phyloP scores from a whole-genome alignment of 2,329 filamentous ascomycete species.

The Penicillium sclerotiorum region DNA sequence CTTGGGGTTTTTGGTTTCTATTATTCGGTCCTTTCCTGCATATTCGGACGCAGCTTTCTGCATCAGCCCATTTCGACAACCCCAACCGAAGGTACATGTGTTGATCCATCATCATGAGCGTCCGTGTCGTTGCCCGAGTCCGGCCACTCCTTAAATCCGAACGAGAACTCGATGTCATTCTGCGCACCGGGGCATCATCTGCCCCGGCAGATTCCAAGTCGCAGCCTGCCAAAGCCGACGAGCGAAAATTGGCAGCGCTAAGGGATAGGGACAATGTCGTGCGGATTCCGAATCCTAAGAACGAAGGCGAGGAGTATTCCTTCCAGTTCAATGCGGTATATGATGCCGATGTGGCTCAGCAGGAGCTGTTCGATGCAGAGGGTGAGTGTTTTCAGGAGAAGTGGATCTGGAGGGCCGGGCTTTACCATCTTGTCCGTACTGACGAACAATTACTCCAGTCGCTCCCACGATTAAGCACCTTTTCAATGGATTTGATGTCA shows the following conservation, averaged over 20 bases:
- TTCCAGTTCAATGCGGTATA: conserved; percentile 97
- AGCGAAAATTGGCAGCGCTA: conserved; percentile 31
- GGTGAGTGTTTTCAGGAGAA: conserved; percentile 57
- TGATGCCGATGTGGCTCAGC: conserved; percentile 76
- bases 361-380: conserved; percentile 86
- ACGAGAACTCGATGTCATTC: conserved; percentile 83
- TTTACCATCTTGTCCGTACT: conserved; percentile 14
- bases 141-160: conserved; percentile 85
- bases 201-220: conserved; percentile 21
- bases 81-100: conserved; percentile 12
- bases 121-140: conserved; percentile 87
- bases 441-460: conserved; percentile 57
- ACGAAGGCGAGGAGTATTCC: conserved; percentile 84
- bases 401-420: background rate
- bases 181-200: conserved; percentile 62
- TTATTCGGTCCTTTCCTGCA: conserved; percentile 10
- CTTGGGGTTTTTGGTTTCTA: conserved; percentile 6
- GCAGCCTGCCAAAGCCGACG: conserved; percentile 24
- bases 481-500: conserved; percentile 81
- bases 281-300: conserved; percentile 92
- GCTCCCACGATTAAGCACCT: conserved; percentile 87
- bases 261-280: conserved; percentile 68
- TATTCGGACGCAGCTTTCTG: background rate
- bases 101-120: conserved; percentile 46
- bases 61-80: background rate